Evolutionary conservation across 2,329 filamentous ascomycete species (phyloP).

Genomic region (Raffaelea arxii): DNA sequence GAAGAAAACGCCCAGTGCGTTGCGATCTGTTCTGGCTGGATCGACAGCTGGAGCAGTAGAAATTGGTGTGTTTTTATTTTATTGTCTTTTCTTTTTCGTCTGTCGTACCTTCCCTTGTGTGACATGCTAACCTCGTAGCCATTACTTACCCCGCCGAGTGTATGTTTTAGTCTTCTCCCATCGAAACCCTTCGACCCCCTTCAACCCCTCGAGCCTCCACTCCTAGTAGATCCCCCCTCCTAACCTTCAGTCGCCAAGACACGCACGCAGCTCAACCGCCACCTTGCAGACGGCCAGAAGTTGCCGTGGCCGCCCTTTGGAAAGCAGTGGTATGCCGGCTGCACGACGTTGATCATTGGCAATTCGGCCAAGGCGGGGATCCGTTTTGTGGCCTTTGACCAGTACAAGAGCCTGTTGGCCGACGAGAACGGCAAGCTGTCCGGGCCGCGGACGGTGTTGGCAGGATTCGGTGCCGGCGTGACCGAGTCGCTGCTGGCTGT

Average conservation of each 20-base stretch:
- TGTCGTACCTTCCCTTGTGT: not conserved
- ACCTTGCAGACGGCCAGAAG: slow-evolving; percentile 72
- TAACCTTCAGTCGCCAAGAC: slow-evolving; percentile 72
- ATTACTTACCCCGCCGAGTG: slow-evolving; percentile 94
- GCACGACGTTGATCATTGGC: slow-evolving; percentile 91
- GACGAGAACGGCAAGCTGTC: slow-evolving; percentile 82
- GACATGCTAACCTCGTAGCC: slow-evolving; percentile 30
- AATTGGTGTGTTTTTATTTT: slow-evolving; percentile 51
- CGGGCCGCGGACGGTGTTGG: slow-evolving; percentile 81
- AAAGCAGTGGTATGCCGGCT: slow-evolving; percentile 92
- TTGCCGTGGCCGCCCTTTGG: slow-evolving; percentile 93
- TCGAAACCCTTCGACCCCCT: not conserved
- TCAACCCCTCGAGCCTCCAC: not conserved
- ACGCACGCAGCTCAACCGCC: slow-evolving; percentile 81
- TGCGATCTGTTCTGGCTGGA: slow-evolving; percentile 86
- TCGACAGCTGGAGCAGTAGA: slow-evolving; percentile 91
- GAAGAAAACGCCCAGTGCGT: slow-evolving; percentile 57
- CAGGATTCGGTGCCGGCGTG: slow-evolving; percentile 88
- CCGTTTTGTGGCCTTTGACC: slow-evolving; percentile 95
- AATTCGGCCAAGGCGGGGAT: slow-evolving; percentile 96
- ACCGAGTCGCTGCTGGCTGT: slow-evolving; percentile 91
- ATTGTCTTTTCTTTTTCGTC: not conserved
- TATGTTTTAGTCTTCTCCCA: slow-evolving; percentile 30
- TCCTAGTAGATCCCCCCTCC: not conserved
- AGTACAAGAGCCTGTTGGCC: slow-evolving; percentile 75